phyloP scores from a whole-genome alignment of 306 rosid species.

The Prunus persica region DNA sequence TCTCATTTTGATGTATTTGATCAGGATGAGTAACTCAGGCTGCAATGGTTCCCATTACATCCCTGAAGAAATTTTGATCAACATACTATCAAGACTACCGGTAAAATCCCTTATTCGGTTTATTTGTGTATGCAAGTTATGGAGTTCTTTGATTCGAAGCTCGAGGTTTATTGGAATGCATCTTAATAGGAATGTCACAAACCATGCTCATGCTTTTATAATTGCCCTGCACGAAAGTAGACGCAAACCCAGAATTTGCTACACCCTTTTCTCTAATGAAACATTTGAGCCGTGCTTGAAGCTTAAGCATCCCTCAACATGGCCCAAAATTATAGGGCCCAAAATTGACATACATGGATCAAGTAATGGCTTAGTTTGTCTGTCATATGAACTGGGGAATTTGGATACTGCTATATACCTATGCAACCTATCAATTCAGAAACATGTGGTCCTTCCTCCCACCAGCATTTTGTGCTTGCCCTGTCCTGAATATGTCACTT shows the following conservation, averaged over 20 bases:
- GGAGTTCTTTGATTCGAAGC: slow-evolving; percentile 1
- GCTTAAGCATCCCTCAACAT: not conserved
- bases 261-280: not conserved
- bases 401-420: not conserved
- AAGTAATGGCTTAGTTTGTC: not conserved
- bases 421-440: not conserved
- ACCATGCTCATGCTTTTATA: not conserved
- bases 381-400: not conserved
- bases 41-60: not conserved
- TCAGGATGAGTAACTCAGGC: not conserved
- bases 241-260: not conserved
- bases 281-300: not conserved
- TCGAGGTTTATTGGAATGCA: not conserved
- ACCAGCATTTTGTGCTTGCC: not conserved
- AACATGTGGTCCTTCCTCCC: not conserved
- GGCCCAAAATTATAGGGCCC: not conserved
- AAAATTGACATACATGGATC: not conserved
- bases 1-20: not conserved
- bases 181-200: not conserved
- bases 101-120: not conserved
- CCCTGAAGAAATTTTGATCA: not conserved
- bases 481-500: not conserved
- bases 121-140: not conserved
- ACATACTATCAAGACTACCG: not conserved
- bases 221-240: not conserved